Base-by-base conservation (phyloP, 2,329 filamentous ascomycete species). In the Didymella keratinophila region DNA sequence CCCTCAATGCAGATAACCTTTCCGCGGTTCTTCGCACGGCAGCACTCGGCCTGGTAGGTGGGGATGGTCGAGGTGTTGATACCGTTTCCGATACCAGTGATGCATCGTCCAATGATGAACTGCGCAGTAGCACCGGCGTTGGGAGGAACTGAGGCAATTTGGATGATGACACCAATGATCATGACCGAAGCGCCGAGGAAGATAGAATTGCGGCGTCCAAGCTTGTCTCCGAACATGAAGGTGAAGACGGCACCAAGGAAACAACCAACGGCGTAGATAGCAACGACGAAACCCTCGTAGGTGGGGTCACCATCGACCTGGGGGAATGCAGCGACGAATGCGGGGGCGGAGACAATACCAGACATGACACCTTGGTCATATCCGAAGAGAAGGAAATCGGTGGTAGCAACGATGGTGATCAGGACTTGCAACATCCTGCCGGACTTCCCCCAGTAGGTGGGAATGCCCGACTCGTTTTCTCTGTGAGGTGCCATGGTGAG, bases 1-100 rank as follows among this genome's bases (percentile, higher is more conserved):
- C 79, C 82, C 67, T 80, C 84, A 48, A 86, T 83, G 72, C 84
- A 86, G 63, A 87, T 86, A 54, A 87, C 75, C 48, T 86, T 81
- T 62, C 85, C 85, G 64, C 85, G 81, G 71, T 86, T 86, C 71
- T 82, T 82, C 0, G 84, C 82, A 53, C 78, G 78, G 14, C 80
- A 81, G 67, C 80, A 70, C 68, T 84, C 82, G 2, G 81, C 80
- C 72, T 83, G 81, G 67, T 82, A 84, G 16, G 80, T 82, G 5
- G 82, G 82, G 25, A 83, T 83, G 3, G 81, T 83, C 1, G 80
- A 81, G 4, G 81, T 84, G 70, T 84, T 84, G 73, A 84, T 83
- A 42, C 82, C 82, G 62, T 84, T 84, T 2, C 82, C 82, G 28
- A 84, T 69, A 58, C 82, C 82, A 25, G 82, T 84, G 45, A 84